Evolutionary conservation across 176 grass and related monocot species (phyloP).

Genomic region (Triticum monococcum): DNA sequence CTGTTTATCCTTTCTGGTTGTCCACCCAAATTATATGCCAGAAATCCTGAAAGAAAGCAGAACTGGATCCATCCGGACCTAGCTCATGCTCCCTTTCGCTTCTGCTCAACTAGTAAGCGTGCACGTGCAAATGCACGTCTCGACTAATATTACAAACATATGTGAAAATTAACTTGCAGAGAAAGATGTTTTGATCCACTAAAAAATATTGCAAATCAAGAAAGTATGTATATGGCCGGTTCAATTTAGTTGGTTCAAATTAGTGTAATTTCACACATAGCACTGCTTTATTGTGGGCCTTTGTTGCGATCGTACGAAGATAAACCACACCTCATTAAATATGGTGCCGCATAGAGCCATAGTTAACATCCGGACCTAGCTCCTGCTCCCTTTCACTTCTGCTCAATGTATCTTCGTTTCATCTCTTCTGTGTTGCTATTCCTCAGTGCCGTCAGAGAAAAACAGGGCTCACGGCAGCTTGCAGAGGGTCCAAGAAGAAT

Average conservation of each 20-base stretch:
- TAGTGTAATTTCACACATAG: too few species aligned
- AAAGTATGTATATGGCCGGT: too few species aligned
- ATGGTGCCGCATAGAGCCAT: too few species aligned
- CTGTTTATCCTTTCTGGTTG: neutral
- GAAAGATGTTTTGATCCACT: too few species aligned
- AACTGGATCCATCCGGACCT: neutral
- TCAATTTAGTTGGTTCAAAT: too few species aligned
- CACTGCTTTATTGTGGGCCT: too few species aligned
- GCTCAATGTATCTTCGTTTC: neutral
- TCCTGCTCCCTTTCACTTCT: neutral
- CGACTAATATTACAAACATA: too few species aligned
- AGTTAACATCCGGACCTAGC: neutral
- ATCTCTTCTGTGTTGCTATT: neutral
- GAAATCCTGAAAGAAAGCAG: neutral
- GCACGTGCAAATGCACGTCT: too few species aligned
- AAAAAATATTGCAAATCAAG: too few species aligned
- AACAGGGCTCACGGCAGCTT: constrained; percentile 57
- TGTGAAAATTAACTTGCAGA: too few species aligned
- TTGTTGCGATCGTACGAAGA: too few species aligned
- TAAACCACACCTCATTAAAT: too few species aligned
- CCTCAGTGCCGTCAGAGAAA: constrained; percentile 80
- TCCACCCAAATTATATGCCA: neutral
- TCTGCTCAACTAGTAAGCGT: neutral
- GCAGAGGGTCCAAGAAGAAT: constrained; percentile 57
- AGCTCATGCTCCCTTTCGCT: neutral